Percentiles rank a stretch among this genome's conserved stretches.
These are phyloP conservation scores for Cystobasidium onofrii DNA, from an alignment of 768 basidiomycete genomes.

Conservation along the genomic window DNA sequence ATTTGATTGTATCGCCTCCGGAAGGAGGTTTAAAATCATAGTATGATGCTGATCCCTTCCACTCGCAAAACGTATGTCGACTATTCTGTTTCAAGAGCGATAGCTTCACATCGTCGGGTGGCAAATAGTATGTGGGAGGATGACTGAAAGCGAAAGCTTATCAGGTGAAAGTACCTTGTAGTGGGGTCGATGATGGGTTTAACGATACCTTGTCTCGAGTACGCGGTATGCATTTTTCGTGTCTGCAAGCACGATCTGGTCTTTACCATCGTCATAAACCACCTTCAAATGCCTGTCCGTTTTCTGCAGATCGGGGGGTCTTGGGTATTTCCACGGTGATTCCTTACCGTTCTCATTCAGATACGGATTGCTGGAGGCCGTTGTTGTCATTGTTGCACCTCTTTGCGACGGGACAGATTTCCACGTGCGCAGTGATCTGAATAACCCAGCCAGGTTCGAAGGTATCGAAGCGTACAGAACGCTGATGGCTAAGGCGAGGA, in stretches of 20 bases:
- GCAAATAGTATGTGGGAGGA: constrained; percentile 31
- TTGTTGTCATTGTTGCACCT: neutral
- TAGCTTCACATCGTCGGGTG: constrained; percentile 21
- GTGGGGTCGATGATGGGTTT: too few relatives aligned
- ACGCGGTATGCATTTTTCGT: constrained; percentile 9
- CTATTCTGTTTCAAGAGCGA: constrained; percentile 9
- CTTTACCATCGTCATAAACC: constrained; percentile 4
- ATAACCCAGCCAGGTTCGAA: neutral
- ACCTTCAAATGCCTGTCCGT: constrained; percentile 13
- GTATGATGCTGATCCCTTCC: constrained; percentile 32
- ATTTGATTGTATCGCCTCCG: constrained; percentile 23
- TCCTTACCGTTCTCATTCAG: constrained; percentile 10
- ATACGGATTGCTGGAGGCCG: neutral
- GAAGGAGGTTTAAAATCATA: constrained; percentile 11
- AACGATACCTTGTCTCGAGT: constrained; percentile 23
- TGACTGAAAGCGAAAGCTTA: neutral
- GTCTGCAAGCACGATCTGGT: constrained; percentile 7
- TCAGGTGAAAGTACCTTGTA: neutral
- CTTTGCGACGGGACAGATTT: neutral
- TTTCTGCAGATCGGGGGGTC: constrained; percentile 3
- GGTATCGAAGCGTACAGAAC: neutral
- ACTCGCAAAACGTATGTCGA: constrained; percentile 29
- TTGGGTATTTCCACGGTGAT: constrained; percentile 26
- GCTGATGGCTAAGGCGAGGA: neutral
- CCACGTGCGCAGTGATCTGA: neutral